Evolutionary conservation across 352 stramenopile species (phyloP), one percentile per base, ranked within the genome.

Genomic region (Phytophthora tubulina): DNA sequence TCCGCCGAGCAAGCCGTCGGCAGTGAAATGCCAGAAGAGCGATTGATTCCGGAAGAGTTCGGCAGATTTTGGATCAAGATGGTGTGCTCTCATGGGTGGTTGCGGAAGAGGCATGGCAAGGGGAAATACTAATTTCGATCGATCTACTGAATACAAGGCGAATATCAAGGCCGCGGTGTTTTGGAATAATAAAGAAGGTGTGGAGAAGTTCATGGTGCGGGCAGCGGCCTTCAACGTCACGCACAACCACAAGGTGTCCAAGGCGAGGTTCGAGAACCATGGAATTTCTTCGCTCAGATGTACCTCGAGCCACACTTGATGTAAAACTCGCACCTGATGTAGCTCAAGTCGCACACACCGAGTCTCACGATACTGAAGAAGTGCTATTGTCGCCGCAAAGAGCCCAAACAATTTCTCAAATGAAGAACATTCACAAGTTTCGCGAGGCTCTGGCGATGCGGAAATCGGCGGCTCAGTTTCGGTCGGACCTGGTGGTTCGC

Each of bases 211-310:
- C 6, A 54, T 54, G 55, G 55, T 63, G 1, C 42, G 55, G 3
- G 31, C 45, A 4, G 53, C 55, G 4, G 30, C 7, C 6, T 63
- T 9, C n/a, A 36, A 45, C 55, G 55, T 63, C 27, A 5, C 4
- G 30, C 55, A 63, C 30, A 63, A 63, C 32, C 55, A 63, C 42
- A 52, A 35, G 1, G 41, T 63, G 13, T 42, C 41, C 30, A 63
- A 63, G 55, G 8, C 41, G 4, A 64, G 6, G 2, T 50, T 14
- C 17, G 17, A 50, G 5, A 50, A 50, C 13, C 17, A 50, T 4
- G 44, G 21, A 21, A 21, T 21, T 21, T 21, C 21, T 21, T 21
- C 21, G 21, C 21, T 21, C 21, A 17, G 42, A 30, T 17, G 10
- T 31, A 31, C 42, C 9, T 50, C 1, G 15, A 50, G 15, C 6